These are phyloP conservation scores for Pseudopithomyces chartarum DNA, from an alignment of 2,329 filamentous ascomycete species.

Conservation along the genomic window DNA sequence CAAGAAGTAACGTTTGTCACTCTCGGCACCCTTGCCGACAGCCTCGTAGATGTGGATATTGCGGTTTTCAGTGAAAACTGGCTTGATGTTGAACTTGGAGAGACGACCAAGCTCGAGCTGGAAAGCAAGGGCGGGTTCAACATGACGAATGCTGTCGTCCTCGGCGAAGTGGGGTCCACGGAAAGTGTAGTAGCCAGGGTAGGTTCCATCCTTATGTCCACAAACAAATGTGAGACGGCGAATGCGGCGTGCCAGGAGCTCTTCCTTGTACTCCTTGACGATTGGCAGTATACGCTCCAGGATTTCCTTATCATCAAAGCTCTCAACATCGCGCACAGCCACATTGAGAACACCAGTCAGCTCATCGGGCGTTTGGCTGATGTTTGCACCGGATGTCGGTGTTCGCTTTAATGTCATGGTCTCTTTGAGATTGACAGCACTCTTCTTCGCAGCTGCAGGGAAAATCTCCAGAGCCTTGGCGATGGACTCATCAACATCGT, in stretches of 20 bases:
- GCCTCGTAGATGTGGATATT: constrained; percentile 99
- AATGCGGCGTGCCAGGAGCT: constrained; percentile 79
- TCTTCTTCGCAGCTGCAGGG: constrained; percentile 64
- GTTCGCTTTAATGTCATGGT: constrained; percentile 69
- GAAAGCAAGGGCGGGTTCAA: constrained; percentile 94
- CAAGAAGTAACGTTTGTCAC: constrained; percentile 98
- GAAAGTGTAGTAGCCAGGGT: constrained; percentile 98
- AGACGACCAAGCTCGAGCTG: constrained; percentile 94
- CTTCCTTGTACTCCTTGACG: constrained; percentile 79
- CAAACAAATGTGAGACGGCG: constrained; percentile 96
- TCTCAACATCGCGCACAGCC: constrained; percentile 86
- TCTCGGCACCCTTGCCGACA: constrained; percentile 90
- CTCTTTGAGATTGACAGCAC: constrained; percentile 46
- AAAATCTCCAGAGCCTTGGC: constrained; percentile 84
- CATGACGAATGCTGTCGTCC: constrained; percentile 95
- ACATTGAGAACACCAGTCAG: constrained; percentile 92
- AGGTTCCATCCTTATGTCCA: constrained; percentile 89
- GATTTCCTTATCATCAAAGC: constrained; percentile 79
- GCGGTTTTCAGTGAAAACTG: constrained; percentile 98
- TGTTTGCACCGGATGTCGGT: constrained; percentile 45
- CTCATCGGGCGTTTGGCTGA: constrained; percentile 68
- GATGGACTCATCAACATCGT: constrained; percentile 89
- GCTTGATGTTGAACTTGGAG: constrained; percentile 96
- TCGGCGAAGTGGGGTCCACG: constrained; percentile 87
- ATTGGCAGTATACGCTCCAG: constrained; percentile 75